These are phyloP conservation scores for Xylaria curta DNA, from an alignment of 495 filamentous ascomycete species.

Conservation along the genomic window DNA sequence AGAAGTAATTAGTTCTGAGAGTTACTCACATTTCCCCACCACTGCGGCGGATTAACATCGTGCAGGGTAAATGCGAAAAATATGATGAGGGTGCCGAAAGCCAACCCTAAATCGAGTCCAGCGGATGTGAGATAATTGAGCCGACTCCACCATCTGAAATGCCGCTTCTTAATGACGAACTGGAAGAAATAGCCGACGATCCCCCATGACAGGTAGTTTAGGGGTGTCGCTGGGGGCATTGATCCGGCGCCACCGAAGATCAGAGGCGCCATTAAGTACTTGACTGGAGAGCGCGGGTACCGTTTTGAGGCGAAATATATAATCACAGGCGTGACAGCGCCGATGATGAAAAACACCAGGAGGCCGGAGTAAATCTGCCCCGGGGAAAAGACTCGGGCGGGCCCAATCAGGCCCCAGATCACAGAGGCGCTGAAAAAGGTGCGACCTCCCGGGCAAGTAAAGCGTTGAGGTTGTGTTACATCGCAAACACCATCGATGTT, in stretches of 20 bases:
- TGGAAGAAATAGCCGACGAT: conserved; percentile 71
- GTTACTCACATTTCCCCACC: conserved; percentile 59
- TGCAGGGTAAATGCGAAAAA: conserved; percentile 64
- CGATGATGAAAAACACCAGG: conserved; percentile 68
- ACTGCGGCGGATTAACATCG: conserved; percentile 54
- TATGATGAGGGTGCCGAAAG: conserved; percentile 66
- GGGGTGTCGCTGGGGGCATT: conserved; percentile 71
- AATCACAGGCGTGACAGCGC: conserved; percentile 61
- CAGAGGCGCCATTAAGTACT: conserved; percentile 68
- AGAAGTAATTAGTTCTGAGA: too few relatives aligned
- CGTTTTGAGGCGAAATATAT: conserved; percentile 62
- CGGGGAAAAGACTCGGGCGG: conserved; percentile 69
- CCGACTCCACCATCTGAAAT: conserved; percentile 71
- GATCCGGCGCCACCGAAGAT: conserved; percentile 70
- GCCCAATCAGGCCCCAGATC: conserved; percentile 74
- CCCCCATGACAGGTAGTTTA: conserved; percentile 75
- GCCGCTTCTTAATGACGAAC: conserved; percentile 59
- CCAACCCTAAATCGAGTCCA: conserved; percentile 67
- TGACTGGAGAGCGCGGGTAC: conserved; percentile 58
- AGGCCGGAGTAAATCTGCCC: conserved; percentile 70
- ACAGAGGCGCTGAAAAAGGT: conserved; percentile 73
- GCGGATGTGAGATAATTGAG: conserved; percentile 69
- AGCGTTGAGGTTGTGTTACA: conserved; percentile 64
- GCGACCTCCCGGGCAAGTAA: conserved; percentile 70
- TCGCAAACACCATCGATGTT: conserved; percentile 68